Conservation (phyloP, 164 flowering plant genomes). For the Macadamia tetraphylla region DNA sequence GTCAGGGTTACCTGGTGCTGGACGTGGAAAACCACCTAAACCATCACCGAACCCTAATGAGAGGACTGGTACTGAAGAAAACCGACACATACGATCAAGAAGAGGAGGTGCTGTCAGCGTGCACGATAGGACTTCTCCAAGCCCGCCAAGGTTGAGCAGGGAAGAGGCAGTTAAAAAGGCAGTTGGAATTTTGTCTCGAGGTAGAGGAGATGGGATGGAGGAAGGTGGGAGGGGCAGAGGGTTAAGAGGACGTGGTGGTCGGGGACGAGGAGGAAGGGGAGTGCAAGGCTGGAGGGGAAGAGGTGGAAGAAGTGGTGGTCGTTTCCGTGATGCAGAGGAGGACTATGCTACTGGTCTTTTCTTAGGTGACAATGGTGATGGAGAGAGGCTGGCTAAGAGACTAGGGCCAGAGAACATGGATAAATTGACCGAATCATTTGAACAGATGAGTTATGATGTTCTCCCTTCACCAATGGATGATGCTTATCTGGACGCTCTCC, state of each 20-base stretch:
- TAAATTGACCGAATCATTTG: slow-evolving; percentile 45
- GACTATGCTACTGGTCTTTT: slow-evolving; percentile 19
- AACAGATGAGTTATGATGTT: slow-evolving; percentile 41
- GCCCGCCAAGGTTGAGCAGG: slow-evolving; percentile 23
- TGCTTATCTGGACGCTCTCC: slow-evolving; percentile 47
- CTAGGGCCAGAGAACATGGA: slow-evolving; percentile 55
- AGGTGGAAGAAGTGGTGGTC: slow-evolving; percentile 9
- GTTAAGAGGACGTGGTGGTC: slow-evolving; percentile 18
- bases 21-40: slow-evolving; percentile 49
- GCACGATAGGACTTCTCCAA: slow-evolving; percentile 5
- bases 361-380: slow-evolving; percentile 53
- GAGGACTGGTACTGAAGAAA: slow-evolving; percentile 31
- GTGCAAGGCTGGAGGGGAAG: slow-evolving; percentile 18
- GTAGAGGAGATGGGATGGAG: slow-evolving; percentile 21
- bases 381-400: slow-evolving; percentile 46
- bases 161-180: slow-evolving; percentile 49
- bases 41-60: slow-evolving; percentile 8
- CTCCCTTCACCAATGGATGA: slow-evolving; percentile 65
- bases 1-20: slow-evolving; percentile 33
- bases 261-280: slow-evolving; percentile 12
- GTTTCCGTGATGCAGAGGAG: slow-evolving; percentile 19
- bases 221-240: slow-evolving; percentile 27
- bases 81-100: slow-evolving; percentile 43
- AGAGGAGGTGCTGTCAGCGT: slow-evolving; percentile 4
- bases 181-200: slow-evolving; percentile 25